A percentile compares a stretch with the other conserved stretches of the same genome.
Evolutionary conservation across 2,329 filamentous ascomycete genomes (phyloP).

Genomic region (Phaeosphaeriaceae sp.): DNA sequence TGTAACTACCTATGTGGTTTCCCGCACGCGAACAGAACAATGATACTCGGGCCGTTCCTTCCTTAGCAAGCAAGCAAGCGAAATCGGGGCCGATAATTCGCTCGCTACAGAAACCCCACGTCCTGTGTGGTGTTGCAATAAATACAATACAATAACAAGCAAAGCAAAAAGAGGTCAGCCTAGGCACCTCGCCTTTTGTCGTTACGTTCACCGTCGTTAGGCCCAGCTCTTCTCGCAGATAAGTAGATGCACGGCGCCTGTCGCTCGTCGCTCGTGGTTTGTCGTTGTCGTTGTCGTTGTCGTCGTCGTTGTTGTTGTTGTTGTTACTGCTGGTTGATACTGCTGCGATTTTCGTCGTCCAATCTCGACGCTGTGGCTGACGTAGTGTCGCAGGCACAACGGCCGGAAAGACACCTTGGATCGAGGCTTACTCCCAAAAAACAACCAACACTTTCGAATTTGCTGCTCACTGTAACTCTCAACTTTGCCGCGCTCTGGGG

Average conservation of each 20-base stretch:
- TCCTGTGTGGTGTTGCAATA: too few relatives aligned
- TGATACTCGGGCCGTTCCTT: conserved; percentile 19
- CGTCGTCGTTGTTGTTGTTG: conserved; percentile 7
- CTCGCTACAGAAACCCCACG: too few relatives aligned
- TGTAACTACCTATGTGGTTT: conserved; percentile 29
- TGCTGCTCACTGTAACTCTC: conserved; percentile 8
- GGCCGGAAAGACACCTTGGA: conserved; percentile 21
- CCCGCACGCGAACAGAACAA: conserved; percentile 28
- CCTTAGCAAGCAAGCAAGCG: conserved; percentile 12
- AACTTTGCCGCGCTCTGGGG: conserved; percentile 21
- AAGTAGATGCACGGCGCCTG: too few relatives aligned
- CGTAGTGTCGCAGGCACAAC: conserved; percentile 29
- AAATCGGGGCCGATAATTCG: conserved; percentile 3
- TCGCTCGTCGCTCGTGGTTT: too few relatives aligned
- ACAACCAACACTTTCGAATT: conserved; percentile 2
- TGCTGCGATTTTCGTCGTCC: not conserved
- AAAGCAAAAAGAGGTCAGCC: too few relatives aligned
- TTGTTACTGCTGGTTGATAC: conserved; percentile 5
- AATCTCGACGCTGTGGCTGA: conserved; percentile 29
- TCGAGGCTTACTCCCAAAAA: conserved; percentile 11
- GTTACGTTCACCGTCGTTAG: too few relatives aligned
- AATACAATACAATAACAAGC: too few relatives aligned
- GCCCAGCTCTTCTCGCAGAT: conserved; percentile 1
- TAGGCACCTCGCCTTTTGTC: too few relatives aligned
- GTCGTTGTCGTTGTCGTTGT: not conserved